phyloP scores from a whole-genome alignment of 257 asterid genomes.

The Solanum piurae region DNA sequence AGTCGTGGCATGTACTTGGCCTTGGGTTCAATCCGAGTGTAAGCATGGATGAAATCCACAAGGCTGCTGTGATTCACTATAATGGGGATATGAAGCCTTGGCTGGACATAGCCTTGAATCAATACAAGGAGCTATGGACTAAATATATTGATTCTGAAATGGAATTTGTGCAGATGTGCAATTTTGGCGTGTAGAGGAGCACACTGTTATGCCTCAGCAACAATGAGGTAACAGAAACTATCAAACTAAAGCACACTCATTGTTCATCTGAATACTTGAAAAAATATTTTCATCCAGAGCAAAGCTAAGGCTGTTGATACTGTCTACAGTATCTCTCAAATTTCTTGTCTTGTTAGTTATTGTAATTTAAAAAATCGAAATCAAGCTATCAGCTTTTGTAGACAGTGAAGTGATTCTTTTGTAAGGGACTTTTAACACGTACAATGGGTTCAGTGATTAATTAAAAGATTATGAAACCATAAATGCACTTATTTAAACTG shows the following conservation, averaged over 20 bases:
- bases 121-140: slow-evolving; percentile 87
- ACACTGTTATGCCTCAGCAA: slow-evolving; percentile 5
- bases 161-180: slow-evolving; percentile 97
- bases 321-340: slow-evolving; percentile 4
- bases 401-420: slow-evolving; percentile 4
- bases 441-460: neutral
- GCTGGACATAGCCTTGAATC: slow-evolving; percentile 96
- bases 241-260: slow-evolving; percentile 4
- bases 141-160: slow-evolving; percentile 84
- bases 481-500: neutral
- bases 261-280: slow-evolving; percentile 9
- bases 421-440: neutral
- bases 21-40: slow-evolving; percentile 92
- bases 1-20: slow-evolving; percentile 86
- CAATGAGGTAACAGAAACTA: slow-evolving; percentile 12
- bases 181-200: slow-evolving; percentile 73
- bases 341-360: slow-evolving; percentile 18
- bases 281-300: slow-evolving; percentile 25
- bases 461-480: neutral
- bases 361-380: slow-evolving; percentile 7
- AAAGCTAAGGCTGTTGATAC: slow-evolving; percentile 25
- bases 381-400: neutral
- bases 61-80: slow-evolving; percentile 91
- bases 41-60: slow-evolving; percentile 82
- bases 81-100: slow-evolving; percentile 99